Evolutionary conservation across 441 rosid species (phyloP).

Genomic region (Jatropha podagrica): DNA sequence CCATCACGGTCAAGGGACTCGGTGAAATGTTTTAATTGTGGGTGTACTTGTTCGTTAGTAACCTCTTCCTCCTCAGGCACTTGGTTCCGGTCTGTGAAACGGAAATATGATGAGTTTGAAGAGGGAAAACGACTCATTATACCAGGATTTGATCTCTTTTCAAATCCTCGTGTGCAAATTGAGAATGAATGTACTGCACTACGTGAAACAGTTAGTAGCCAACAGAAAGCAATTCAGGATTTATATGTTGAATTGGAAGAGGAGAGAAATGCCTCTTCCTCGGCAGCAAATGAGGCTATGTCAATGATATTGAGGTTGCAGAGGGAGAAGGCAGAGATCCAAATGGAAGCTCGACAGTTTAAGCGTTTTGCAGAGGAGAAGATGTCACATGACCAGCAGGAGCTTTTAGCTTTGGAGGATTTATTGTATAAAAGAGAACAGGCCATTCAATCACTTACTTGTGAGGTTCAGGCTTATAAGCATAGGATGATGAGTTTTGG

Average conservation of each 20-base stretch:
- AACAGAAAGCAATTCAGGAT: constrained; percentile 69
- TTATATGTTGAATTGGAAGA: constrained; percentile 75
- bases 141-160: constrained; percentile 53
- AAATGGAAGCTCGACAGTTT: constrained; percentile 91
- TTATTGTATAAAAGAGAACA: constrained; percentile 87
- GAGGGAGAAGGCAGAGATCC: constrained; percentile 93
- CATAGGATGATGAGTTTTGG: constrained; percentile 96
- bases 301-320: constrained; percentile 96
- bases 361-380: constrained; percentile 93
- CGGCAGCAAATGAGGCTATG: constrained; percentile 98
- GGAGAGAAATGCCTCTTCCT: constrained; percentile 90
- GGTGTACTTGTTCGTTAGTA: constrained; percentile 47
- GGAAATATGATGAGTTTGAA: constrained; percentile 67
- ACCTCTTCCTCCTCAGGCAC: constrained; percentile 30
- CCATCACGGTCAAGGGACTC: constrained; percentile 32
- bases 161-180: constrained; percentile 68
- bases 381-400: constrained; percentile 90
- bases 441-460: constrained; percentile 66
- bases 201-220: constrained; percentile 73
- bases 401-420: constrained; percentile 70
- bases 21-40: constrained; percentile 64
- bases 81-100: constrained; percentile 74
- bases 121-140: constrained; percentile 42
- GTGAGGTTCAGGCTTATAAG: constrained; percentile 86
- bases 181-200: constrained; percentile 78